Base-by-base conservation (phyloP, 805 yeast genomes). In the Saturnispora kantuleensis region DNA sequence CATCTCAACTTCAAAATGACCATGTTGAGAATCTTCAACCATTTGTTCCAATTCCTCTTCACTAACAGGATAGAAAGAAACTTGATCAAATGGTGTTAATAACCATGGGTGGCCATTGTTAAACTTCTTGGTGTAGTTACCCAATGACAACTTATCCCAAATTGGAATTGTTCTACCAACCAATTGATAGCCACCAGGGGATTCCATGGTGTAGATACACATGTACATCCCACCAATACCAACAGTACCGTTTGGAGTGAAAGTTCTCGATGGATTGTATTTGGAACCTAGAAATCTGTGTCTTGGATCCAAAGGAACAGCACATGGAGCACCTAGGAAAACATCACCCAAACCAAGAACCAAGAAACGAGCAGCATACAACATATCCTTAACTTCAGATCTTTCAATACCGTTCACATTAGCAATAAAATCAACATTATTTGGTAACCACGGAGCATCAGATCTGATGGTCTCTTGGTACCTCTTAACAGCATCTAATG, bases 161-260 rank as follows among this genome's bases (percentile, higher is more conserved):
- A 90, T 89, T 44, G 97, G 97, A 52, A 93, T 80, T 10, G 98
- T 90, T 60, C 97, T 78, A 46, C 97, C 98, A 50, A 88, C 90
- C 55, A 90, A 74, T 68, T 90, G 97, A 66, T 90, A 90, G 30
- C 98, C 98, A 67, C 98, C 98, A 39, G 98, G 98, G 21, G 96
- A 87, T 53, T 87, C 94, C 90, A 90, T 89, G 30, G 97, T 87
- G 66, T 90, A 90, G 55, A 90, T 89, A 69, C 97, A 90, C 97
- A 90, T 89, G 73, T 88, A 93, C 85, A 84, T 87, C 55, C 98
- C 97, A 51, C 98, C 98, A 60, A 93, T 81, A 58, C 98, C 98
- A 50, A 90, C 97, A 32, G 93, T 84, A 54, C 98, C 98, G 59
- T 87, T 86, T 34, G 96, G 96, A 2, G 98, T 90, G 69, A 74